Evolutionary conservation across 495 filamentous ascomycete genomes (phyloP), one percentile per base, ranked within the genome.

Genomic region (Lentithecium fluviatile): DNA sequence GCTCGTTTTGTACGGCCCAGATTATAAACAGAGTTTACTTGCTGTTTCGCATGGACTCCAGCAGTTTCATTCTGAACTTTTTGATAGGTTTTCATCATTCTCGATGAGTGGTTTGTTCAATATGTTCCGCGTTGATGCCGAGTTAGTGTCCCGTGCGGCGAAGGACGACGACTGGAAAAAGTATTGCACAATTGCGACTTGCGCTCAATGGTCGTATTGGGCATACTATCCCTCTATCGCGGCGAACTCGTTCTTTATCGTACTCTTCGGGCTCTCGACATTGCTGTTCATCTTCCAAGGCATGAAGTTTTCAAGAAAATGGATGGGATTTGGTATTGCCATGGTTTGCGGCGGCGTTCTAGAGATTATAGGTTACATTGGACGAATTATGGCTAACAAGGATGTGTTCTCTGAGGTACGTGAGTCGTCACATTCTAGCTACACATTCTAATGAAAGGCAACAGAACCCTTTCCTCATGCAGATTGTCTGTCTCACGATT

Each of bases 401-500:
- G 77, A 79, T 68, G 76, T 69, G 29, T 80, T 73, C 64, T 47
- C 62, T 29, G 73, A 75, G 56, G 71, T 67, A 46, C 12, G 25
- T 52, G 32, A 25, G 1, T 13, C 25, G 5, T 24, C 42, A 46
- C 23, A 40, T 15, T 29, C 25, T 7, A 34, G 6, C 15, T 20
- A 53, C 23, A 45, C n/a, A 7, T 36, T 8, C 42, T 25, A 45
- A n/a, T n/a, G 15, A 21, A 12, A 45, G 3, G 21, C 15, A 10
- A 7, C 38, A 69, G 66, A 63, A 56, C 64, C 52, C 58, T 42
- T 69, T 68, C 54, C 52, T 68, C 1, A 59, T 67, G 17, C 73
- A 76, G 64, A 76, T 76, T 56, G 63, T 83, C 59, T 83, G 80
- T 54, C 73, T 87, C 23, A 82, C 78, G 10, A 73, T 81, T 32